Evolutionary conservation across 108 stramenopile species (phyloP).

Genomic region (Conticribra guillardii): DNA sequence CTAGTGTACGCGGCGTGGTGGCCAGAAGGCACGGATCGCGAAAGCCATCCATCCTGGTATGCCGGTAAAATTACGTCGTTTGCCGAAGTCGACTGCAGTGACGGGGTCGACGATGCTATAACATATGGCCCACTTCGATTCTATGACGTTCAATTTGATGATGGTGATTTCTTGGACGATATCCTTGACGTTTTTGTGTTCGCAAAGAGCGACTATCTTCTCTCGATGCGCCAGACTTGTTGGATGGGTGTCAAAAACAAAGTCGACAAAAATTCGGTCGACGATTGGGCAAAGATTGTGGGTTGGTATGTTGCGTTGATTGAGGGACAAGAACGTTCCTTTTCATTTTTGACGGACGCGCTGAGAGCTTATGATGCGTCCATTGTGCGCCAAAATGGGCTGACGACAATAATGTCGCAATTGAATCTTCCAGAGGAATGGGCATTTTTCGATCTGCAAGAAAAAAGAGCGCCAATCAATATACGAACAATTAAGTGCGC

Average conservation of each 20-base stretch:
- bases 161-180: neutral
- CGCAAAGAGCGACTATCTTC: neutral
- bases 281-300: constrained; percentile 10
- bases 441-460: too few relatives aligned
- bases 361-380: neutral
- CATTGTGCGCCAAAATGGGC: neutral
- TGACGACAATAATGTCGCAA: neutral
- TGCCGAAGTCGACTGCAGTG: too few relatives aligned
- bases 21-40: too few relatives aligned
- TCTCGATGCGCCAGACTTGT: neutral
- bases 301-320: constrained; percentile 4
- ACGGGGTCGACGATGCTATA: too few relatives aligned
- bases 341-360: constrained; percentile 1
- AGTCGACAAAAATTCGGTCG: neutral
- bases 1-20: neutral
- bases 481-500: too few relatives aligned
- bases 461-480: too few relatives aligned
- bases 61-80: neutral
- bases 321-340: constrained; percentile 5
- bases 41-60: constrained; percentile 7
- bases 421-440: constrained; percentile 3
- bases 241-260: constrained; percentile 4
- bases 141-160: constrained; percentile 4
- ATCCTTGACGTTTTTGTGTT: constrained; percentile 1
- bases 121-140: neutral